Base-by-base conservation (phyloP, 805 yeast species). In the Candida michaelii region DNA sequence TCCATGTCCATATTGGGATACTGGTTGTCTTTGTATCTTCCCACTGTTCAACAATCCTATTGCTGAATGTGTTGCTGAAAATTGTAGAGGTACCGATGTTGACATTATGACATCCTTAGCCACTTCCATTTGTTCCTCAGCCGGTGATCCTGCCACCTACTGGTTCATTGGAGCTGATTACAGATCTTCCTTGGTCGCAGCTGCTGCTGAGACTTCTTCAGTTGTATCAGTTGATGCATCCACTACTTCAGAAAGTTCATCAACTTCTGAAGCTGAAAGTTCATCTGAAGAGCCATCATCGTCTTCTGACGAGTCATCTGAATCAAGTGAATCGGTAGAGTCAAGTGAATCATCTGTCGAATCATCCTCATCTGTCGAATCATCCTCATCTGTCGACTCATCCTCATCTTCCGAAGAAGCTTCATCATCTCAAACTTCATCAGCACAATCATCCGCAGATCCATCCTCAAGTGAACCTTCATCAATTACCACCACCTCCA, bases 1-100 rank as follows among this genome's bases (percentile, higher is more conserved):
- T 21, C 72, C 73, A 37, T 69, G 74, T 48, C 74, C 74, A 34
- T 66, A 66, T 58, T 69, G 73, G 72, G 74, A 69, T 53, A 61
- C 73, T 38, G 74, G 74, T n/a, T 69, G 74, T 54, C 60, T 69
- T 39, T 69, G 74, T 61, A 66, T 66, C 29, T 63, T 68, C 62
- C 52, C 67, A 25, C 44, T 45, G 19, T 69, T 60, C 50, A 59
- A 52, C 29, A 59, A 58, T 16, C 36, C 40, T 4, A 58, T 68
- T 21, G 73, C 65, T 30, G 51, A 59, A 36, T 68, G 73, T 61
- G 65, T 73, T 23, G 66, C 58, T 23, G 49, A 48, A 13, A 66
- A 63, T 23, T 69, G 77, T 40, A 33, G 43, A 18, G 71, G 72
- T 45, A 31, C 41, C 14, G 63, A 65, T 14, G 69, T 66, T 29